These are phyloP conservation scores for Aspergillus leporis DNA, from an alignment of 495 filamentous ascomycete species.

Conservation along the genomic window DNA sequence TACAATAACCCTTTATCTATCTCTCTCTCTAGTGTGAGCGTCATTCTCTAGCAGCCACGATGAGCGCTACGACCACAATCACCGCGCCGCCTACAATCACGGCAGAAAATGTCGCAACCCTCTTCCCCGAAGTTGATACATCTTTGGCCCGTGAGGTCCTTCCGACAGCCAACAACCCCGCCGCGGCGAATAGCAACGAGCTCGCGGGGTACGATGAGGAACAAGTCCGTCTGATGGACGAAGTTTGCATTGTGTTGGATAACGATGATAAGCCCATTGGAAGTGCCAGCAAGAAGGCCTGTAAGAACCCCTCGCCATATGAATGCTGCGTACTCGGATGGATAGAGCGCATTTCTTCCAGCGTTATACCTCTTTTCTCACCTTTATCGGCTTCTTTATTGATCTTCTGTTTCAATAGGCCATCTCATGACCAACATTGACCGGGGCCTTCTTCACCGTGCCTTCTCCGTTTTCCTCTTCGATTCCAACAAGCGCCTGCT, in stretches of 20 bases:
- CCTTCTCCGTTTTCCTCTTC: constrained; percentile 98
- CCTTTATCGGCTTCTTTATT: neutral
- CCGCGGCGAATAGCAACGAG: constrained; percentile 43
- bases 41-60: constrained; percentile 24
- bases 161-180: constrained; percentile 35
- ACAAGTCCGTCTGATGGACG: constrained; percentile 97
- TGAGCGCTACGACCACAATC: constrained; percentile 53
- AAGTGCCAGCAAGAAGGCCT: constrained; percentile 96
- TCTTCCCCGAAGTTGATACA: constrained; percentile 97
- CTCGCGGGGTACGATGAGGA: constrained; percentile 92
- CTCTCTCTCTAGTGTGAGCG: neutral
- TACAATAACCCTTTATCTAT: neutral
- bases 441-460: constrained; percentile 90
- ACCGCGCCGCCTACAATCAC: constrained; percentile 57
- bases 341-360: neutral
- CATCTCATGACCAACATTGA: constrained; percentile 99
- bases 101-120: constrained; percentile 78
- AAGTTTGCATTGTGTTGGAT: constrained; percentile 96
- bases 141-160: constrained; percentile 65
- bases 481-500: constrained; percentile 84
- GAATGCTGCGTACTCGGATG: neutral
- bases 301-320: constrained; percentile 51
- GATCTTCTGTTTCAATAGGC: constrained; percentile 51
- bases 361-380: neutral
- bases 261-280: constrained; percentile 92